A percentile compares a stretch with the other conserved stretches of the same genome.
Evolutionary conservation across 768 basidiomycete species (phyloP).

Genomic region (Tulasnella sp.): DNA sequence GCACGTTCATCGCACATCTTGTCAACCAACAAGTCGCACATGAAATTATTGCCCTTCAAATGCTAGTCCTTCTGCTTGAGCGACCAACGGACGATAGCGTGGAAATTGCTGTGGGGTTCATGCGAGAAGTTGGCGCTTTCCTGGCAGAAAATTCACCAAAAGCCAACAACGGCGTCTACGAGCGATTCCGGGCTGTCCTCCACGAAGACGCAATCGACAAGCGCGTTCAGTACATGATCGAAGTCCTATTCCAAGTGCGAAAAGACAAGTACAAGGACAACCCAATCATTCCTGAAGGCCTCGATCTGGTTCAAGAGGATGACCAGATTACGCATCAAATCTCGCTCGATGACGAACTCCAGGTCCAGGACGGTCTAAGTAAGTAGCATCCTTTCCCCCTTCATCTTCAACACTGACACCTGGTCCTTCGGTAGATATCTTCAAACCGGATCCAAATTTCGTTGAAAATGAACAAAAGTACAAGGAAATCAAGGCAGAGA

Average conservation of each 20-base stretch:
- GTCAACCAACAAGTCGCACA: constrained; percentile 88
- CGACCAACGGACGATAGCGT: constrained; percentile 96
- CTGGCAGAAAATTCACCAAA: constrained; percentile 90
- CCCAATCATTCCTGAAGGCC: constrained; percentile 85
- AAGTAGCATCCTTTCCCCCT: constrained; percentile 40
- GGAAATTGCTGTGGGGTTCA: constrained; percentile 97
- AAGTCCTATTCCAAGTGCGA: constrained; percentile 97
- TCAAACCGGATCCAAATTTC: constrained; percentile 89
- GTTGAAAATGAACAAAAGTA: constrained; percentile 93
- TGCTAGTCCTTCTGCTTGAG: constrained; percentile 91
- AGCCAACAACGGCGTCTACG: constrained; percentile 90
- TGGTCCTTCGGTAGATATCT: constrained; percentile 60
- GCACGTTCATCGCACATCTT: constrained; percentile 68
- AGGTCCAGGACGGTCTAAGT: constrained; percentile 94
- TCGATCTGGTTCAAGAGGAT: constrained; percentile 96
- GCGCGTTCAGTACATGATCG: constrained; percentile 98
- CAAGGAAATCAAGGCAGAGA: constrained; percentile 84
- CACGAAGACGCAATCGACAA: constrained; percentile 95
- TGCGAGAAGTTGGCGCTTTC: constrained; percentile 95
- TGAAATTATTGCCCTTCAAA: constrained; percentile 91
- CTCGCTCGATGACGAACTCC: constrained; percentile 85
- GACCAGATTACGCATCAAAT: constrained; percentile 96
- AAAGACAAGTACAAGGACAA: constrained; percentile 99
- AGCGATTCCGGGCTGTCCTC: constrained; percentile 93
- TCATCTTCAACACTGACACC: not conserved